phyloP scores from a whole-genome alignment of 169 alveolate species.

The Plasmodium reichenowi region DNA sequence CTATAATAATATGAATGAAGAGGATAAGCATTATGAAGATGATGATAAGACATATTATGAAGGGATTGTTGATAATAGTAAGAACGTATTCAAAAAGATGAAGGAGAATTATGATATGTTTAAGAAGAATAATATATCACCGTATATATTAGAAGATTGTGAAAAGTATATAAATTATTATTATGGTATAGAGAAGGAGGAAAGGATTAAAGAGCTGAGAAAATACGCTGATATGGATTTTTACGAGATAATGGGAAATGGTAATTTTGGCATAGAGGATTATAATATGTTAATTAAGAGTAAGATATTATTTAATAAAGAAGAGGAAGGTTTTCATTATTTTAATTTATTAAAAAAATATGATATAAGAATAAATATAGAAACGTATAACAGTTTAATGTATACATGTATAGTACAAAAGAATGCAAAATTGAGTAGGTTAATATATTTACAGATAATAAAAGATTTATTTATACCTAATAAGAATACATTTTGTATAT shows the following conservation, averaged over 20 bases:
- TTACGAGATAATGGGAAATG: conserved; percentile 61
- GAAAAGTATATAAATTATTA: conserved; percentile 58
- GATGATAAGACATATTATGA: conserved; percentile 10
- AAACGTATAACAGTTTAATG: conserved; percentile 82
- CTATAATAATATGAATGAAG: not conserved
- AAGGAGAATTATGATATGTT: conserved; percentile 60
- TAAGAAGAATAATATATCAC: conserved; percentile 36
- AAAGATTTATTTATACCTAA: conserved; percentile 84
- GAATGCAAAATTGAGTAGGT: conserved; percentile 81
- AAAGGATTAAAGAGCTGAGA: conserved; percentile 39
- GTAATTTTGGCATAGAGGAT: conserved; percentile 35
- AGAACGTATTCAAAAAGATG: conserved; percentile 39
- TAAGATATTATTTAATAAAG: conserved; percentile 24
- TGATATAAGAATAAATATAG: conserved; percentile 76
- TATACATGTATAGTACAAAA: conserved; percentile 72
- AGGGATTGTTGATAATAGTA: conserved; percentile 58
- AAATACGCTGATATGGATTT: conserved; percentile 38
- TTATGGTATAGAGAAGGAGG: conserved; percentile 74
- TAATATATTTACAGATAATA: conserved; percentile 85
- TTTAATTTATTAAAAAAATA: conserved; percentile 75
- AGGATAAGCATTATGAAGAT: not conserved
- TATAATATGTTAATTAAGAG: conserved; percentile 66
- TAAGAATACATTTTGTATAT: conserved; percentile 82
- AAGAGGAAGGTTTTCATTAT: conserved; percentile 61
- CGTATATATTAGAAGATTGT: conserved; percentile 37